Percentiles rank a stretch among this genome's conserved stretches.
Conservation (phyloP, 176 grass and related monocot species). For the Musa beccarii region DNA sequence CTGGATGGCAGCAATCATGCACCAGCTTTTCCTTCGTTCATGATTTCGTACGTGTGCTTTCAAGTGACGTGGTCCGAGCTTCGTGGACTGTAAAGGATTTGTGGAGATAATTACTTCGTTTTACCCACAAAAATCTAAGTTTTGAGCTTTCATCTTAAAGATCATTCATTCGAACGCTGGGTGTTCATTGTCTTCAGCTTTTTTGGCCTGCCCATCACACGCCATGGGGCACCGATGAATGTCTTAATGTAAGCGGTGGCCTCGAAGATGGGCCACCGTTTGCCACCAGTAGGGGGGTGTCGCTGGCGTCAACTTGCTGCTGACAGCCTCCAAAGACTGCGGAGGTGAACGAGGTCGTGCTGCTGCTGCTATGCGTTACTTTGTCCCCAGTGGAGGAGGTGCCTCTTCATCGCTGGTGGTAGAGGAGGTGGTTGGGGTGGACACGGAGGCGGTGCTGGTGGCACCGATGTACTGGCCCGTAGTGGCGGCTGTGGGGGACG, state of each 20-base stretch:
- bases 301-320: no score
- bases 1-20: no score
- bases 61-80: no score
- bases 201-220: conserved; percentile 29
- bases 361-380: not conserved
- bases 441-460: not conserved
- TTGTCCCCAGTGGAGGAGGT: conserved; percentile 16
- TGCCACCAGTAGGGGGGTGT: conserved; percentile 16
- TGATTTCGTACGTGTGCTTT: no score
- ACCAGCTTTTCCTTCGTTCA: no score
- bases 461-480: not conserved
- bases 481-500: not conserved
- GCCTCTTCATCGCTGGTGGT: conserved; percentile 5
- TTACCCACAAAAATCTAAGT: no score
- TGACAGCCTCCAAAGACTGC: not conserved
- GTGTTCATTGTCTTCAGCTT: conserved; percentile 66
- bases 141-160: no score
- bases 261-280: not conserved
- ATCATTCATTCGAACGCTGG: conserved; percentile 38
- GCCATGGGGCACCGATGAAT: conserved; percentile 19
- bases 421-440: conserved; percentile 12
- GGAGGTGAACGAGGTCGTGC: conserved; percentile 19
- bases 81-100: no score
- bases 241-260: conserved; percentile 21
- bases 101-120: no score